A percentile compares a stretch with the other conserved stretches of the same genome.
Evolutionary conservation across 2,329 filamentous ascomycete species (phyloP).

Genomic region (Xylariales sp.): DNA sequence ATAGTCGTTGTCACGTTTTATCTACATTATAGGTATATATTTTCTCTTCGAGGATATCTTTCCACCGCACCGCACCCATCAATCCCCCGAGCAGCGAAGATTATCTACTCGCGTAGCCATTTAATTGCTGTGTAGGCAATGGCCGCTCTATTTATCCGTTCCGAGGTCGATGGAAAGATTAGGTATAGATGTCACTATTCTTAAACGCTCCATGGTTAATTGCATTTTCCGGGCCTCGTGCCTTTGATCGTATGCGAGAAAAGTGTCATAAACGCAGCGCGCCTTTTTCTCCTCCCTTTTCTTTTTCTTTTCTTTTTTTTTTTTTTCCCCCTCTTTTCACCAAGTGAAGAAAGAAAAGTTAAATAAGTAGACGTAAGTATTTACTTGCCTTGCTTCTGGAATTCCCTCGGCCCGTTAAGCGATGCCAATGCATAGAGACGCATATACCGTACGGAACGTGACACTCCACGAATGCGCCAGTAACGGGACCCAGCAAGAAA

Average conservation of each 20-base stretch:
- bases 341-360: too few relatives aligned
- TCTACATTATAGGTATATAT: neutral
- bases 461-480: slow-evolving; percentile 28
- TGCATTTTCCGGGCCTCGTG: too few relatives aligned
- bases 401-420: slow-evolving; percentile 18
- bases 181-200: neutral
- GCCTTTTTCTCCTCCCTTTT: too few relatives aligned
- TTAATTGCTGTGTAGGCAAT: neutral
- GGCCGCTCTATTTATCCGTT: slow-evolving; percentile 1
- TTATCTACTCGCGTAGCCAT: neutral
- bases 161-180: neutral
- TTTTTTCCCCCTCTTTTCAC: too few relatives aligned
- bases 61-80: neutral
- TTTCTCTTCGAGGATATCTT: neutral
- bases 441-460: slow-evolving; percentile 37
- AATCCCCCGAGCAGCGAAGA: neutral
- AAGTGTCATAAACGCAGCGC: too few relatives aligned
- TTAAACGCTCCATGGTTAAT: too few relatives aligned
- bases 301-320: too few relatives aligned
- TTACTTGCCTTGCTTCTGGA: slow-evolving; percentile 14
- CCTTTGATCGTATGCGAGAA: too few relatives aligned
- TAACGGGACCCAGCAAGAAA: slow-evolving; percentile 12
- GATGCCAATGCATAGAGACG: slow-evolving; percentile 22
- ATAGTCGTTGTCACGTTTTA: neutral
- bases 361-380: neutral